Evolutionary conservation across 495 filamentous ascomycete species (phyloP).

Genomic region (Stereocaulon alpinum): DNA sequence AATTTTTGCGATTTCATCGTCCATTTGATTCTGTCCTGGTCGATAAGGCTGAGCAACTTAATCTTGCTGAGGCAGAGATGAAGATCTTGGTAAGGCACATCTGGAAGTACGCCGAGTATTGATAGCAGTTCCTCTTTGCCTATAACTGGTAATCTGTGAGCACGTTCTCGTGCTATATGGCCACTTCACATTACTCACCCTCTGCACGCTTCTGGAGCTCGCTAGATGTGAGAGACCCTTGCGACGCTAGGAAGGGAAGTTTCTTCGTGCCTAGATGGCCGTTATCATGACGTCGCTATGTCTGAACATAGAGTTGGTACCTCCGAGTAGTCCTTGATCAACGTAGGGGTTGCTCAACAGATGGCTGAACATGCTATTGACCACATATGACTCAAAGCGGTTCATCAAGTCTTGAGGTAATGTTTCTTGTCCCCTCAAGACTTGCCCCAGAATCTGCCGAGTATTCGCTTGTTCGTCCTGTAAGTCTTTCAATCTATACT

Average conservation of each 20-base stretch:
- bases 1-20: not conserved
- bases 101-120: not conserved
- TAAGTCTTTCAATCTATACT: not conserved
- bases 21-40: conserved; percentile 6
- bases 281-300: no score
- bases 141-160: no score
- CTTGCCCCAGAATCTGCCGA: not conserved
- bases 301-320: not conserved
- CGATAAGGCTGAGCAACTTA: not conserved
- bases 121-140: not conserved
- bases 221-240: no score
- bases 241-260: no score
- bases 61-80: not conserved
- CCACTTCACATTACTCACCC: no score
- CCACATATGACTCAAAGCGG: not conserved
- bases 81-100: not conserved
- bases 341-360: not conserved
- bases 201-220: no score
- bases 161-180: no score
- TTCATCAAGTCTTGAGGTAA: not conserved
- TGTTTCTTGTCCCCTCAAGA: not conserved
- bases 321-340: not conserved
- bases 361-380: not conserved
- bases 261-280: no score
- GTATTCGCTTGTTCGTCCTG: not conserved